These are phyloP conservation scores for Diaporthe australafricana DNA, from an alignment of 2,329 filamentous ascomycete genomes.

Conservation along the genomic window DNA sequence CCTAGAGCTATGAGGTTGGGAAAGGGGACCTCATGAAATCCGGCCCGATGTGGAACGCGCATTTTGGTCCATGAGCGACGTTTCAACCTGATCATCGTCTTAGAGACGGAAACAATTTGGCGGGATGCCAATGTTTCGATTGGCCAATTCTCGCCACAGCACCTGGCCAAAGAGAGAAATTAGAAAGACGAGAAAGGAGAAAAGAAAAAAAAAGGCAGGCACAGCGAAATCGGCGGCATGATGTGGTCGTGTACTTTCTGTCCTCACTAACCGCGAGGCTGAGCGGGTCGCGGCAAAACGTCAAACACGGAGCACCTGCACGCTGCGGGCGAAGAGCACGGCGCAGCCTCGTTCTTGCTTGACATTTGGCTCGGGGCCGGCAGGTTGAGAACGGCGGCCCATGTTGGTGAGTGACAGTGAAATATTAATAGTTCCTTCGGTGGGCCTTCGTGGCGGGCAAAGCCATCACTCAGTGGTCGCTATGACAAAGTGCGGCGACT, in stretches of 20 bases:
- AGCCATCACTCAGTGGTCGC: background rate
- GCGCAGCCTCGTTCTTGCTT: conserved; percentile 32
- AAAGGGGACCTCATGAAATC: conserved; percentile 1
- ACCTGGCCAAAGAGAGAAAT: no score
- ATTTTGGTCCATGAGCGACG: background rate
- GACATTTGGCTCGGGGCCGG: background rate
- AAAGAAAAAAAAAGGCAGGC: background rate
- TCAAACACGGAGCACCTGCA: conserved; percentile 23
- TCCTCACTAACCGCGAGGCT: conserved; percentile 10
- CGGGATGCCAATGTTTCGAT: conserved; percentile 15
- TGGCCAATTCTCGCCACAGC: background rate
- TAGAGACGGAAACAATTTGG: conserved; percentile 12
- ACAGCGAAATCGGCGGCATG: background rate
- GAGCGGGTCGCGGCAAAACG: conserved; percentile 19
- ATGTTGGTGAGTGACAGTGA: background rate
- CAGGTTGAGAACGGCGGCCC: background rate
- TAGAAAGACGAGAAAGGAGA: background rate
- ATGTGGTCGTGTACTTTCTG: background rate
- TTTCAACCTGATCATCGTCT: conserved; percentile 14
- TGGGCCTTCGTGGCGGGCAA: background rate
- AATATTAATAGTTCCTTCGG: conserved; percentile 20
- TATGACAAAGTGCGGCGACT: background rate
- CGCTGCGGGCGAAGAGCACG: conserved; percentile 2
- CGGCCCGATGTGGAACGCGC: conserved; percentile 2
- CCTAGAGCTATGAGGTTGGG: background rate